phyloP scores from a whole-genome alignment of 768 basidiomycete genomes.

The Dentipellis sp. region DNA sequence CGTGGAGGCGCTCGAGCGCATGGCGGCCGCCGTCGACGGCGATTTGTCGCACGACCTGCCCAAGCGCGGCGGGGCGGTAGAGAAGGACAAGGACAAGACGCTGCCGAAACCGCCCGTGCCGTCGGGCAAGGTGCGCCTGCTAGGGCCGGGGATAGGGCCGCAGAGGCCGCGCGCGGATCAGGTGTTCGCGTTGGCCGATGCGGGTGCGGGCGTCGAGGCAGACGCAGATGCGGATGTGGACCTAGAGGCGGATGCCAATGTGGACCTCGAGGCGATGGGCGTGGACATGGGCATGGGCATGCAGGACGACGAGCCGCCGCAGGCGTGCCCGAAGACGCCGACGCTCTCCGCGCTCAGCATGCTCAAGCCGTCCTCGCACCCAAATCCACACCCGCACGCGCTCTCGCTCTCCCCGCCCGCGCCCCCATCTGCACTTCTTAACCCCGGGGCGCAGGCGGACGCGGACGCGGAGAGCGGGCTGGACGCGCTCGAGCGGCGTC shows the following conservation, averaged over 20 bases:
- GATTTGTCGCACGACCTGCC: constrained; percentile 20
- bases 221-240: too few relatives aligned
- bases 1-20: constrained; percentile 64
- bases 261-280: too few relatives aligned
- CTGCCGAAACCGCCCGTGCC: constrained; percentile 51
- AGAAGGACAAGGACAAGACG: constrained; percentile 39
- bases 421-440: not conserved
- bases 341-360: constrained; percentile 23
- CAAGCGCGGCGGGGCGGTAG: not conserved
- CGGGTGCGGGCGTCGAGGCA: not conserved
- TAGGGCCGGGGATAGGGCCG: constrained; percentile 2
- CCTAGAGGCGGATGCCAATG: too few relatives aligned
- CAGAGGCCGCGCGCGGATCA: constrained; percentile 23
- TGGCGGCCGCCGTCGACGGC: constrained; percentile 48
- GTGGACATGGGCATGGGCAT: too few relatives aligned
- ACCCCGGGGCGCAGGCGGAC: not conserved
- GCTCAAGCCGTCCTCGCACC: constrained; percentile 16
- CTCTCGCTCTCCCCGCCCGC: not conserved
- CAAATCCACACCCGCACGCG: too few relatives aligned
- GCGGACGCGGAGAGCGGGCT: constrained; percentile 41
- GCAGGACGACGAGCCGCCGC: not conserved
- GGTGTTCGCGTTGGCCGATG: constrained; percentile 16
- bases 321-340: constrained; percentile 14
- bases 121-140: constrained; percentile 26
- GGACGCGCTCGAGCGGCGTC: constrained; percentile 61